These are phyloP conservation scores for Hamamelis virginiana DNA, from an alignment of 164 flowering plant species.

Conservation along the genomic window DNA sequence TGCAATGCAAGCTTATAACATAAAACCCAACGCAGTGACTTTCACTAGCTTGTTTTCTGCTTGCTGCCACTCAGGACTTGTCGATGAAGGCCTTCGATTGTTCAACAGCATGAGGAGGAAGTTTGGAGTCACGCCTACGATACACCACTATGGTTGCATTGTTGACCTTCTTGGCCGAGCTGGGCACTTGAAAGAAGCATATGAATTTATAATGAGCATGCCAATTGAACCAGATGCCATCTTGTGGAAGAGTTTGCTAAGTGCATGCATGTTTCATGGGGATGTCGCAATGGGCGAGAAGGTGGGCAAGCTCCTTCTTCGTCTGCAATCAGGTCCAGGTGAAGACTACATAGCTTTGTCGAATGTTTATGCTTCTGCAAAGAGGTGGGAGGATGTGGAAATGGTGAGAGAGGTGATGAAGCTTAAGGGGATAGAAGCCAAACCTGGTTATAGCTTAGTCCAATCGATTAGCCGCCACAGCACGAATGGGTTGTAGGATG, in stretches of 20 bases:
- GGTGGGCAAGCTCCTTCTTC: constrained; percentile 48
- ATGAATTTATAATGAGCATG: constrained; percentile 39
- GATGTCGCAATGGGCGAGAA: constrained; percentile 49
- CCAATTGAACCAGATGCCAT: constrained; percentile 35
- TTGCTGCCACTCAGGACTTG: constrained; percentile 62
- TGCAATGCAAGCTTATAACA: constrained; percentile 32
- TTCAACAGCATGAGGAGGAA: constrained; percentile 43
- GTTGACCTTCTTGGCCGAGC: constrained; percentile 68
- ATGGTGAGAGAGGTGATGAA: constrained; percentile 45
- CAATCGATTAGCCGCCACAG: constrained; percentile 8
- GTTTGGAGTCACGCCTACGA: constrained; percentile 36
- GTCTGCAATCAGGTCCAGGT: constrained; percentile 14
- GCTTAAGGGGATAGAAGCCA: constrained; percentile 28
- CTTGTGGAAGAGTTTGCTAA: constrained; percentile 50
- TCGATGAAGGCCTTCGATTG: constrained; percentile 52
- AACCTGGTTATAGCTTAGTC: constrained; percentile 44
- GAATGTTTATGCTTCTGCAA: constrained; percentile 51
- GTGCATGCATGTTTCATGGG: constrained; percentile 47
- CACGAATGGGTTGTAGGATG: neutral
- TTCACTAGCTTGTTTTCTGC: constrained; percentile 57
- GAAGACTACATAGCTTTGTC: constrained; percentile 55
- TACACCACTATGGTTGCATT: constrained; percentile 65
- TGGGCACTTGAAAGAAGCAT: constrained; percentile 48
- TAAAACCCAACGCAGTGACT: constrained; percentile 51
- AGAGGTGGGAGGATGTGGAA: constrained; percentile 56